These are phyloP conservation scores for Elsinoe ampelina DNA, from an alignment of 2,329 filamentous ascomycete species.

Conservation along the genomic window DNA sequence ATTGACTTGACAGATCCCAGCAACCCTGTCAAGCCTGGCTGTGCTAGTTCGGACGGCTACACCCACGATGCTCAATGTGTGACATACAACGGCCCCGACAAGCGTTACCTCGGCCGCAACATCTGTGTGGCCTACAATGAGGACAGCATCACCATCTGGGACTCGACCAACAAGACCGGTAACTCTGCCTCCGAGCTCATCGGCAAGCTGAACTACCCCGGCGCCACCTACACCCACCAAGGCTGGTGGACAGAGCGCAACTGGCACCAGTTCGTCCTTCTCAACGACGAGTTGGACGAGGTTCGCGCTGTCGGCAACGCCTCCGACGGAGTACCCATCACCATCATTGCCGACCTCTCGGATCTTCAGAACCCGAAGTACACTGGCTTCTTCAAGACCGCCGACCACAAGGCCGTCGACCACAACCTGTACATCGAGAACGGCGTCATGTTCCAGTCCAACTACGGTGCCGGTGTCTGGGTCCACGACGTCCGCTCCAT, in stretches of 20 bases:
- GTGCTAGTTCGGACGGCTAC: constrained; percentile 44
- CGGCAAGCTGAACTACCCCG: constrained; percentile 40
- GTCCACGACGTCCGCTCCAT: constrained; percentile 30
- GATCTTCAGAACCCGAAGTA: constrained; percentile 36
- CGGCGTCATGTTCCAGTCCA: constrained; percentile 30
- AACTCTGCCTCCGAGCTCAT: constrained; percentile 30
- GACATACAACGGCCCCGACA: constrained; percentile 41
- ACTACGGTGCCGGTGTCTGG: constrained; percentile 30
- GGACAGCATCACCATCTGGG: constrained; percentile 35
- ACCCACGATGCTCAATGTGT: constrained; percentile 51
- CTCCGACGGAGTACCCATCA: constrained; percentile 36
- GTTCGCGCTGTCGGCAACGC: constrained; percentile 31
- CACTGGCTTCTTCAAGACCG: constrained; percentile 32
- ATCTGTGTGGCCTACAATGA: constrained; percentile 47
- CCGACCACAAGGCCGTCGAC: constrained; percentile 29
- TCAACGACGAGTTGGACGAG: constrained; percentile 49
- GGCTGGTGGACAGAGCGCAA: constrained; percentile 43
- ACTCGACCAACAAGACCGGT: constrained; percentile 36
- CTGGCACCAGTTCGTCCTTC: constrained; percentile 38
- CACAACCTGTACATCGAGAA: constrained; percentile 35
- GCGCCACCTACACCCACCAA: constrained; percentile 44
- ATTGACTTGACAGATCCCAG: constrained; percentile 43
- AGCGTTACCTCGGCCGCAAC: constrained; percentile 36
- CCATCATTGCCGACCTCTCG: constrained; percentile 43
- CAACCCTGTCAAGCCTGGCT: constrained; percentile 43